Conservation (phyloP, 331 rosid genomes). For the Cydonia oblonga region DNA sequence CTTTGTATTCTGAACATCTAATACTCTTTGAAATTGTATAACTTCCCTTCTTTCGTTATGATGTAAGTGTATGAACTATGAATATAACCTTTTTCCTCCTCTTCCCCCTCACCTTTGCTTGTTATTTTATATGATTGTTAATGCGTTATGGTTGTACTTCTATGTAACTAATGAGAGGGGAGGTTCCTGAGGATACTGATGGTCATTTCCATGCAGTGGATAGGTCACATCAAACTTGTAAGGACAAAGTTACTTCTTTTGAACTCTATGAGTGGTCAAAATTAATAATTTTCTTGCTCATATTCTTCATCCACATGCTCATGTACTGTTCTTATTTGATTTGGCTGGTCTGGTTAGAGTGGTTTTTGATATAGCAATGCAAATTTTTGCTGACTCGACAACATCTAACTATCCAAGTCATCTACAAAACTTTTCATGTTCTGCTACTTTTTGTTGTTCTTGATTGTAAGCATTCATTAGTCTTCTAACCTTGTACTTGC, state of each 20-base stretch:
- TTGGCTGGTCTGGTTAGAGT: background rate
- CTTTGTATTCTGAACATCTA: background rate
- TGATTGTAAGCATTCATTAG: background rate
- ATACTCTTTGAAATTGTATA: conserved; percentile 8
- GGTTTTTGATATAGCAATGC: background rate
- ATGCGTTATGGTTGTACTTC: background rate
- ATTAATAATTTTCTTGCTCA: background rate
- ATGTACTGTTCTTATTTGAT: background rate
- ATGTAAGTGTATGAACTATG: background rate
- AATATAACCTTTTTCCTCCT: background rate
- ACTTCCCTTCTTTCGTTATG: background rate
- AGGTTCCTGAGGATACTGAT: background rate
- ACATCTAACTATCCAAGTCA: background rate
- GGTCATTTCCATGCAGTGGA: background rate
- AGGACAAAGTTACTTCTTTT: background rate
- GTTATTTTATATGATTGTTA: background rate
- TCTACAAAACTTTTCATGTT: background rate
- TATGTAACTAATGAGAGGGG: background rate
- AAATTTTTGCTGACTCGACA: background rate
- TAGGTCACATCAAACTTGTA: background rate
- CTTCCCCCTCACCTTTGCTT: background rate
- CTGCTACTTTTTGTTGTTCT: background rate
- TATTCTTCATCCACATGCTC: background rate
- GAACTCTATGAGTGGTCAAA: too few species aligned
- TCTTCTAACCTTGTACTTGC: background rate